Conservation (phyloP, 2,329 filamentous ascomycete species). For the Cadophora sp. region DNA sequence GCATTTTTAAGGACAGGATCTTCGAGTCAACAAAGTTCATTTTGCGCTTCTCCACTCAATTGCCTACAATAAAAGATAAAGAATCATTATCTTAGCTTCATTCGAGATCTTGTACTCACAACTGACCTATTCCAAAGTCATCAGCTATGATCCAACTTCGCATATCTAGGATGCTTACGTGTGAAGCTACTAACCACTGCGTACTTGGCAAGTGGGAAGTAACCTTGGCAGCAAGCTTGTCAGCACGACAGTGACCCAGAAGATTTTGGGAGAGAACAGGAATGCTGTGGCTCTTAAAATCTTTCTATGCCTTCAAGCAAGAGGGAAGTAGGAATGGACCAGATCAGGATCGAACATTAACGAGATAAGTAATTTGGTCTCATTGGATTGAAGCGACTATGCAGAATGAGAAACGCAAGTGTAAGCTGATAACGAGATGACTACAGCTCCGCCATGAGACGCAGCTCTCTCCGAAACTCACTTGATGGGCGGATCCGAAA, state of each 20-base stretch:
- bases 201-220: background rate
- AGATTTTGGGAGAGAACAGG: background rate
- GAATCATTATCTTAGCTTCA: too few relatives aligned
- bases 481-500: background rate
- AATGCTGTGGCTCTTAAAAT: background rate
- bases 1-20: too few relatives aligned
- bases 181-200: background rate
- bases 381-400: background rate
- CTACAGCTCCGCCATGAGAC: background rate
- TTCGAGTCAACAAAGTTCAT: too few relatives aligned
- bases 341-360: background rate
- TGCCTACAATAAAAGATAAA: too few relatives aligned
- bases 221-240: background rate
- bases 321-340: background rate
- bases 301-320: background rate
- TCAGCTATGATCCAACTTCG: background rate
- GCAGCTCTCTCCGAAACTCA: background rate
- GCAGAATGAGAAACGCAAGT: background rate
- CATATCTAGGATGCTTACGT: background rate
- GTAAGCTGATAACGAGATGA: background rate
- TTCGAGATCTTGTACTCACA: too few relatives aligned
- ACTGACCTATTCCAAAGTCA: background rate
- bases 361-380: background rate
- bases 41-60: too few relatives aligned
- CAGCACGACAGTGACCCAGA: background rate